Conservation (phyloP, 257 asterid genomes). For the Voacanga thouarsii region DNA sequence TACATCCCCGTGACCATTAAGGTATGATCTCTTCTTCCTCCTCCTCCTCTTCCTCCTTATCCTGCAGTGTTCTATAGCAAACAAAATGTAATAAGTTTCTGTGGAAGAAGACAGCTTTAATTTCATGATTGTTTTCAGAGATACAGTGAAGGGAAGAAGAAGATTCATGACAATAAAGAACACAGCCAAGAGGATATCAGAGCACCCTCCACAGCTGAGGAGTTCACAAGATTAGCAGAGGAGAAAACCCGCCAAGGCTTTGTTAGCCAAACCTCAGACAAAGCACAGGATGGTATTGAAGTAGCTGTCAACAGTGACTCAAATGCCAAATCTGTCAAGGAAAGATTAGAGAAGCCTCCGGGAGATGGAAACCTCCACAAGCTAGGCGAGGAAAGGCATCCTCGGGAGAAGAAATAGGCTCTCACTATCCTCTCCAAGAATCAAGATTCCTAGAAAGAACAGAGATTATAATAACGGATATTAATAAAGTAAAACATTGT, state of each 20-base stretch:
- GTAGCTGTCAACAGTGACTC: not conserved
- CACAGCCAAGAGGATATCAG: not conserved
- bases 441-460: too few species aligned
- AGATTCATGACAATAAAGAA: not conserved
- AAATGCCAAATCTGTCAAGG: not conserved
- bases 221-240: constrained; percentile 2
- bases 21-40: not conserved
- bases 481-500: not conserved
- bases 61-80: too few species aligned
- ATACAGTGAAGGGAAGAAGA: constrained; percentile 1
- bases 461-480: not conserved
- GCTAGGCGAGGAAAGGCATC: not conserved
- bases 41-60: not conserved
- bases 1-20: not conserved
- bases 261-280: not conserved
- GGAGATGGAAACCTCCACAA: not conserved
- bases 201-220: constrained; percentile 6
- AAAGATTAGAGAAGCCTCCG: not conserved
- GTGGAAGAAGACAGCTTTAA: too few species aligned
- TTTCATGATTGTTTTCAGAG: not conserved
- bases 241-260: not conserved
- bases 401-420: not conserved
- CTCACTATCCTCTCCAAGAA: too few species aligned
- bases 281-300: not conserved
- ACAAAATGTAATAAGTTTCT: too few species aligned